Evolutionary conservation across 164 flowering plant species (phyloP), one percentile per base, ranked within the genome.

Genomic region (Liriodendron chinense): DNA sequence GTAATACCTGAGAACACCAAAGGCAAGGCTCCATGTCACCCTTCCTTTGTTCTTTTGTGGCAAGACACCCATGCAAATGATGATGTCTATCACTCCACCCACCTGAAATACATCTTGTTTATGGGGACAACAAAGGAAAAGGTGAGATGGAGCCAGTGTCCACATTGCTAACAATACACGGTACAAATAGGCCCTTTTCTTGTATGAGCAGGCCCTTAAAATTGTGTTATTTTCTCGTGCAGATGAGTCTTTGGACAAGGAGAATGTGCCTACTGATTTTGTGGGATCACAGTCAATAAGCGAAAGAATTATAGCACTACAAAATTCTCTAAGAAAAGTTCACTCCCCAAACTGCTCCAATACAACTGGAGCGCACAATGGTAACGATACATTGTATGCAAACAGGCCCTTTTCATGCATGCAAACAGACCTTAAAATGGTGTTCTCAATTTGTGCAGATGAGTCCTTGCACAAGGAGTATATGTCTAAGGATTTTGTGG

Each of bases 291-390:
- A 87, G 63, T 80, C 89, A 47, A 70, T 63, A 68, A 77, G 69
- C 50, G 80, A 80, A 70, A 76, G 65, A 70, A 79, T 75, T 50
- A 78, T 53, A 75, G 76, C 82, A 62, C 68, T 66, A 20, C 75
- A 66, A 69, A 76, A 80, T 68, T 81, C 93, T 18, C 18, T 77
- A 2, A 89, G 96, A 84, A 85, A 86, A 78, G 88, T 72, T 68
- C 89, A 91, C 21, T 88, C 96, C 23, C 96, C 96, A 9, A 76
- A 94, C 24, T 70, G 88, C 78, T 78, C 83, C 72, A 87, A 88
- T 65, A 59, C 72, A 25, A 74, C 56, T 22, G 74, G 18, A 0
- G 18, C 59, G 3, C 16, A 53, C 16, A 12, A 12, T 53, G 59
- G 59, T 53, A 16, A 0, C 2, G 59, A 53, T 53, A 53, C 9